A percentile compares a stretch with the other conserved stretches of the same genome.
These are phyloP conservation scores for Oryza officinalis DNA, from an alignment of 176 grass and related monocot species.

Conservation along the genomic window DNA sequence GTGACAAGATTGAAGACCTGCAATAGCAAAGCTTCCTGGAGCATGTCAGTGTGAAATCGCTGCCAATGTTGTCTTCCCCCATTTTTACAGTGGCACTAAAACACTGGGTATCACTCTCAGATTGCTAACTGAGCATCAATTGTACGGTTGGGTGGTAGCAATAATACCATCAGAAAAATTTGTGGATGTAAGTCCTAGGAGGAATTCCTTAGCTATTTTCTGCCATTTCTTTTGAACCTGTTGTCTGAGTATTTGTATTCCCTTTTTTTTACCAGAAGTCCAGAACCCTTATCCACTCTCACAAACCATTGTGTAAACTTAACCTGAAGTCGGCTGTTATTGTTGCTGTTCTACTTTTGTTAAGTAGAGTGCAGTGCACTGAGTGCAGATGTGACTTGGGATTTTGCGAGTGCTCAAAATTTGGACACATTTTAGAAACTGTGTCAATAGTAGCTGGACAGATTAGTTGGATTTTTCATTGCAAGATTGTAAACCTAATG, in stretches of 20 bases:
- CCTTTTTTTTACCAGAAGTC: background rate
- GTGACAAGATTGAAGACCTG: constrained; percentile 37
- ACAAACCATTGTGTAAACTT: background rate
- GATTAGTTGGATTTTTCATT: background rate
- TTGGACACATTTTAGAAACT: background rate
- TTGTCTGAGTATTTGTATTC: background rate
- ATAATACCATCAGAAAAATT: background rate
- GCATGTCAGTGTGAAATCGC: background rate
- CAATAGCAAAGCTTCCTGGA: background rate
- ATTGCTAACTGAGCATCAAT: background rate
- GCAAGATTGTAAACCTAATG: background rate
- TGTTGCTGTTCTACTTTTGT: background rate
- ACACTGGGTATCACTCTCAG: background rate
- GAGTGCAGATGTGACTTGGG: background rate
- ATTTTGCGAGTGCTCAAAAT: background rate
- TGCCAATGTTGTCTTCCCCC: background rate
- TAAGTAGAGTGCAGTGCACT: background rate
- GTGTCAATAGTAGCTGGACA: background rate
- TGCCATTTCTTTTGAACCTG: background rate
- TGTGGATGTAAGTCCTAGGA: background rate
- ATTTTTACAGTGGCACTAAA: background rate
- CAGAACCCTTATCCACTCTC: background rate
- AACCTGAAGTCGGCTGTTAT: background rate
- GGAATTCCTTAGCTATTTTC: background rate
- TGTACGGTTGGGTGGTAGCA: background rate